Evolutionary conservation across 1,139 yeast genomes (phyloP), one percentile per base, ranked within the genome.

Genomic region (Sugiyamaella neomexicana): DNA sequence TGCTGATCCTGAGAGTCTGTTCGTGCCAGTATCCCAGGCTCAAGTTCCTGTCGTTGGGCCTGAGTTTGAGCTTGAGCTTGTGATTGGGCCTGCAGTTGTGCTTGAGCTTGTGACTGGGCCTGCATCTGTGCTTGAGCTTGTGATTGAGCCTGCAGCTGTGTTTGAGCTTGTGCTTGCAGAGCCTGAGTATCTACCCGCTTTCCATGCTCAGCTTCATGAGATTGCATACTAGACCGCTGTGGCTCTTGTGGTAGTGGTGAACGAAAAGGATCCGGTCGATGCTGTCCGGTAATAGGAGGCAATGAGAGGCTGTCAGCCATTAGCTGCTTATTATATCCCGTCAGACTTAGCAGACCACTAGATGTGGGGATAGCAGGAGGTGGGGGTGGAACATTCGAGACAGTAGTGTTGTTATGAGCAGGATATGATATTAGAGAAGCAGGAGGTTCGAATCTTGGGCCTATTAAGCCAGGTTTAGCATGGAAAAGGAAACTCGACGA

Each of bases 371-470:
- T 2, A 17, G 29, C 17, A 10, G 39, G 34, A 9, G 34, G 34
- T 29, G 34, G 2, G 3, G 34, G 34, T 29, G 34, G 34, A 27
- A 27, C 8, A 27, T 5, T 27, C 10, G 34, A 7, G 7, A 29
- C n/a, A 9, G 34, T 9, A 29, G 8, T 29, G 34, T 46, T 20
- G n/a, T n/a, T n/a, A n/a, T n/a, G n/a, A 38, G 46, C n/a, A 16
- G 45, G 45, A 36, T 31, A 42, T 25, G 41, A 41, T 15, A 44
- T 20, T 5, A 39, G 49, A 15, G 34, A 46, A 37, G 23, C 52
- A 32, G 17, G 44, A 37, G 58, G 49, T 10, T 55, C 58, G 37
- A 58, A 54, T 16, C 56, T 36, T 36, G 61, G 61, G 8, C 62
- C 62, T 37, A 59, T 59, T 23, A 59, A 46, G 12, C 31, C 43